A percentile compares a stretch with the other conserved stretches of the same genome.
Evolutionary conservation across 192 early-diverging fungal species (phyloP).

Genomic region (Physocladia obscura): DNA sequence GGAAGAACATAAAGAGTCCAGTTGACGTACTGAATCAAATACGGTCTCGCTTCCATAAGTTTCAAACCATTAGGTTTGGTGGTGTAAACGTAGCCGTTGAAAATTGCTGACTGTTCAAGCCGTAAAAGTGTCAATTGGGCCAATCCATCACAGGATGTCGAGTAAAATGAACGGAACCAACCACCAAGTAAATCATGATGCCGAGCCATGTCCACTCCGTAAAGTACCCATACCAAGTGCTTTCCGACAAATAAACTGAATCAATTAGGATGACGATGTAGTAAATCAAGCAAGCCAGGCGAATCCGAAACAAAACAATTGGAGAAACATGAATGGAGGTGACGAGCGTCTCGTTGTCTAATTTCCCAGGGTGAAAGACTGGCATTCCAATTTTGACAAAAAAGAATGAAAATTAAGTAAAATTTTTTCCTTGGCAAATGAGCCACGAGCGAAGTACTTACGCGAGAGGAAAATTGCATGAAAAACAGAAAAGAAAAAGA

Average conservation of each 20-base stretch:
- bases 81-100: neutral
- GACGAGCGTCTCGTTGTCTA: neutral
- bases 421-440: no score
- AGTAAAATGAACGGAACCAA: no score
- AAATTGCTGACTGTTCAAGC: neutral
- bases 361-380: neutral
- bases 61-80: neutral
- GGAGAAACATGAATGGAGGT: slow-evolving; percentile 16
- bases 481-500: no score
- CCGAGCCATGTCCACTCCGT: slow-evolving; percentile 26
- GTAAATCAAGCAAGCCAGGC: neutral
- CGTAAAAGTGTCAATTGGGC: neutral
- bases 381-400: no score
- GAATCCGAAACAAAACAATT: neutral
- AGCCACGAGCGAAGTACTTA: no score
- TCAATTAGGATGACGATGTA: neutral
- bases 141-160: no score
- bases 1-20: neutral
- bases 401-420: no score
- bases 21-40: neutral
- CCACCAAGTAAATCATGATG: slow-evolving; percentile 7
- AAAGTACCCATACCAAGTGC: neutral
- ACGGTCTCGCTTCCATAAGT: neutral
- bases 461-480: no score
- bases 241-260: neutral